Conservation (phyloP, 2,329 filamentous ascomycete genomes). For the Fusarium sp. region DNA sequence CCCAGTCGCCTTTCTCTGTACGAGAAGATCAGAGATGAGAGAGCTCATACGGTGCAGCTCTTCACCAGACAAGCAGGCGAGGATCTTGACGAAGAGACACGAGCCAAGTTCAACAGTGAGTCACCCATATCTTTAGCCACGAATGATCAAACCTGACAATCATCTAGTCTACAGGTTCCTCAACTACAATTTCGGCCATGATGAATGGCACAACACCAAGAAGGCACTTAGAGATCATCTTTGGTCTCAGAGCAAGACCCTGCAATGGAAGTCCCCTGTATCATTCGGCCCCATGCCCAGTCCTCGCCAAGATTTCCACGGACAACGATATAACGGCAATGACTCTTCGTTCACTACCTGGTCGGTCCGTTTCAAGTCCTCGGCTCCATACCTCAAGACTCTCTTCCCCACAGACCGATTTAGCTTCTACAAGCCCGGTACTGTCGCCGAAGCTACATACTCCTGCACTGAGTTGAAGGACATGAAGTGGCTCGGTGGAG, state of each 20-base stretch:
- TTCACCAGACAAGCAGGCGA: slow-evolving; percentile 62
- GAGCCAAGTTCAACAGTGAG: slow-evolving; percentile 53
- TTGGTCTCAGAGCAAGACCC: slow-evolving; percentile 15
- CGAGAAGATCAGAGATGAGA: slow-evolving; percentile 64
- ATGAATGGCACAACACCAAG: slow-evolving; percentile 35
- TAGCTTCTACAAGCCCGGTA: slow-evolving; percentile 54
- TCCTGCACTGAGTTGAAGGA: slow-evolving; percentile 55
- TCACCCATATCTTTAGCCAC: rapidly evolving
- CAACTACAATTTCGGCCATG: slow-evolving; percentile 30
- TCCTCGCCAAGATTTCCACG: slow-evolving; percentile 29
- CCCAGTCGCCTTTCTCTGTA: slow-evolving; percentile 67
- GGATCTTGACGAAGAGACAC: slow-evolving; percentile 53
- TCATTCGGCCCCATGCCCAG: slow-evolving; percentile 39
- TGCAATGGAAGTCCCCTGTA: slow-evolving; percentile 26
- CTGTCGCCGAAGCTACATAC: slow-evolving; percentile 55
- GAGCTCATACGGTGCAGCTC: slow-evolving; percentile 67
- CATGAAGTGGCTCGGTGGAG: slow-evolving; percentile 69
- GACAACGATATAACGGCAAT: neutral
- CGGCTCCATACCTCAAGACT: slow-evolving; percentile 58
- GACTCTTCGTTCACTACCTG: slow-evolving; percentile 54
- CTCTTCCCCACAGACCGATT: slow-evolving; percentile 55
- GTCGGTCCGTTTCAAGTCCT: slow-evolving; percentile 61
- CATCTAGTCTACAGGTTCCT: slow-evolving; percentile 13
- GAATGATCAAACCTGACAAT: neutral
- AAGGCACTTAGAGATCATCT: slow-evolving; percentile 20